Base-by-base conservation (phyloP, 192 early-diverging fungal species). In the Funneliformis mosseae region DNA sequence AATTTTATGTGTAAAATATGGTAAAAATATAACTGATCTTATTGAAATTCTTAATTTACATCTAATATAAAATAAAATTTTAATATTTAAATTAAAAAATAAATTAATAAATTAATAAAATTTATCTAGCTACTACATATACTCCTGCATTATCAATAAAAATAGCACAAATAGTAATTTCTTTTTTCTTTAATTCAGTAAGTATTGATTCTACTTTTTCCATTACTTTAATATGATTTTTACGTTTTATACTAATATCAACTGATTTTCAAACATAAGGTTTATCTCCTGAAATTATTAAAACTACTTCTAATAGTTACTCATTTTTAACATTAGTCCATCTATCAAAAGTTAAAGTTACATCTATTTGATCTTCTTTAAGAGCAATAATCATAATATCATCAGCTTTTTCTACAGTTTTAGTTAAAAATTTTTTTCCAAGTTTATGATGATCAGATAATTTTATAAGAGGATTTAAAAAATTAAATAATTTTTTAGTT, bases 71-170 rank as follows among this genome's bases (percentile, higher is more conserved):
- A 43, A 5, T 43, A 5, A 43, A 43, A 43, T 43, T 5, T 43
- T 43, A 43, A 43, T 43, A 43, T 43, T 43, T 43, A 62, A 62
- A 23, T 7, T 23, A 25, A 23, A 23, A 62, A 23, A 23, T 62
- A 23, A 62, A 62, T 23, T 18, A 62, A 23, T 23, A 62, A 62
- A 6, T 23, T 25, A 62, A 23, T 23, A 25, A 23, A 6, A n/a
- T 11, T 16, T 70, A 70, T 27, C 68, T 27, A 27, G 68, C 68
- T 41, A 27, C 68, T 39, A 27, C 38, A 41, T 39, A 70, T 70
- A 27, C 25, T 70, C 28, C 25, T 70, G 68, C n/a, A 70, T 27
- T 63, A 70, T 70, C 68, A 39, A 27, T 70, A 33, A 70, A 5
- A 70, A 70, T 70, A 39, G 68, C 39, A 39, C 23, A 16, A 33